These are phyloP conservation scores for Neurospora sp. DNA, from an alignment of 495 filamentous ascomycete genomes.

Conservation along the genomic window DNA sequence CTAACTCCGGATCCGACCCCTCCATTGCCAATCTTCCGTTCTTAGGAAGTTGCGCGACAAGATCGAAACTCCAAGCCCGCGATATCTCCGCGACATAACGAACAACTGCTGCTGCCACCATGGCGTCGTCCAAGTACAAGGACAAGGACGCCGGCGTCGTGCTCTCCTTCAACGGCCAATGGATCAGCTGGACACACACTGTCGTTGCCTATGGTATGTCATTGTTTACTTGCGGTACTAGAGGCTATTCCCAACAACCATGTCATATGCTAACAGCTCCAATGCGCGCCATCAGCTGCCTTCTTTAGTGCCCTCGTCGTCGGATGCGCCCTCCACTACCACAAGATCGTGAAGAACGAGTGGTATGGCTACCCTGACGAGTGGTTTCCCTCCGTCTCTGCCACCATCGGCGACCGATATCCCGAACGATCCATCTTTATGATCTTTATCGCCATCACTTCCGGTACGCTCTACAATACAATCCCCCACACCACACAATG, in stretches of 20 bases:
- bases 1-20: neutral
- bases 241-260: neutral
- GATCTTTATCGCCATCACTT: slow-evolving; percentile 93
- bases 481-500: neutral
- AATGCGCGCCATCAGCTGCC: slow-evolving; percentile 44
- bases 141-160: slow-evolving; percentile 65
- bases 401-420: slow-evolving; percentile 97
- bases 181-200: slow-evolving; percentile 86
- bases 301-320: slow-evolving; percentile 86
- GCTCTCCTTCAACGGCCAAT: slow-evolving; percentile 78
- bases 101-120: slow-evolving; percentile 4
- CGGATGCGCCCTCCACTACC: slow-evolving; percentile 78
- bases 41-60: neutral
- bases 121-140: slow-evolving; percentile 60
- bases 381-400: slow-evolving; percentile 98
- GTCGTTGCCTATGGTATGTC: slow-evolving; percentile 62
- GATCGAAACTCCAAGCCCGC: neutral
- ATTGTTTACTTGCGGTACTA: neutral
- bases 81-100: neutral
- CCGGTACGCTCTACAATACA: slow-evolving; percentile 40
- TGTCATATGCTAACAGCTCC: neutral
- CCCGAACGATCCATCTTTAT: slow-evolving; percentile 95
- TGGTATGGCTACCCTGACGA: slow-evolving; percentile 94
- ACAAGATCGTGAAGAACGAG: slow-evolving; percentile 97
- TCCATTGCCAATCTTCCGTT: neutral